Evolutionary conservation across 2,329 filamentous ascomycete species (phyloP).

Genomic region (Drechslerella stenobrocha): DNA sequence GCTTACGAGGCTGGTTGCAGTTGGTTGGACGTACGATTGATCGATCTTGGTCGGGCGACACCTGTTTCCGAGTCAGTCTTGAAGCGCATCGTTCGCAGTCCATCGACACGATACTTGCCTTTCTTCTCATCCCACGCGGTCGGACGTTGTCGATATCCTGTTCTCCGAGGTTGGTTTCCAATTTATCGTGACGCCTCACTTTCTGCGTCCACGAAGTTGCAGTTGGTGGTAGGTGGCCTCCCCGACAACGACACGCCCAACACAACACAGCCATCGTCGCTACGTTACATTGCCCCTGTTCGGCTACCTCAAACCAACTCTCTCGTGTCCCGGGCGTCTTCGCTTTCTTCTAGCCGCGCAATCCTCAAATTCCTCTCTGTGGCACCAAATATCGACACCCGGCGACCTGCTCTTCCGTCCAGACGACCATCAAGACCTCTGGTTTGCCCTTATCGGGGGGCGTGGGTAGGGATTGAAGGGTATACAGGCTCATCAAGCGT

Average conservation of each 20-base stretch:
- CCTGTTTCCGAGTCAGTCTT: constrained; percentile 7
- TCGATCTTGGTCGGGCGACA: background rate
- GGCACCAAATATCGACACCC: background rate
- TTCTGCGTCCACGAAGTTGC: no score
- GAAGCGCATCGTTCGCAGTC: background rate
- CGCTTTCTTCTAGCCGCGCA: constrained; percentile 13
- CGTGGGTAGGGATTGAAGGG: constrained; percentile 27
- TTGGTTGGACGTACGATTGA: no score
- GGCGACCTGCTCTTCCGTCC: background rate
- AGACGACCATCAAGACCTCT: constrained; percentile 8
- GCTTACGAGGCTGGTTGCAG: background rate
- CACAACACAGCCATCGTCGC: constrained; percentile 16
- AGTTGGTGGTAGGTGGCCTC: constrained; percentile 19
- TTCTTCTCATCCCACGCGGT: background rate
- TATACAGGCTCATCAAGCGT: constrained; percentile 16
- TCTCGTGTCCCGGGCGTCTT: constrained; percentile 7
- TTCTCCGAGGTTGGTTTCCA: no score
- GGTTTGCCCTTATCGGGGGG: constrained; percentile 12
- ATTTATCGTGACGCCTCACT: no score
- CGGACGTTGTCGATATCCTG: no score
- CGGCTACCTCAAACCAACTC: constrained; percentile 11
- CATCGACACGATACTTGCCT: background rate
- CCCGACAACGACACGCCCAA: constrained; percentile 25
- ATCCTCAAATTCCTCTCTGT: constrained; percentile 11
- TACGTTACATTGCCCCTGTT: constrained; percentile 13